These are phyloP conservation scores for Mucor piriformis DNA, from an alignment of 371 early-diverging fungal genomes.

Conservation along the genomic window DNA sequence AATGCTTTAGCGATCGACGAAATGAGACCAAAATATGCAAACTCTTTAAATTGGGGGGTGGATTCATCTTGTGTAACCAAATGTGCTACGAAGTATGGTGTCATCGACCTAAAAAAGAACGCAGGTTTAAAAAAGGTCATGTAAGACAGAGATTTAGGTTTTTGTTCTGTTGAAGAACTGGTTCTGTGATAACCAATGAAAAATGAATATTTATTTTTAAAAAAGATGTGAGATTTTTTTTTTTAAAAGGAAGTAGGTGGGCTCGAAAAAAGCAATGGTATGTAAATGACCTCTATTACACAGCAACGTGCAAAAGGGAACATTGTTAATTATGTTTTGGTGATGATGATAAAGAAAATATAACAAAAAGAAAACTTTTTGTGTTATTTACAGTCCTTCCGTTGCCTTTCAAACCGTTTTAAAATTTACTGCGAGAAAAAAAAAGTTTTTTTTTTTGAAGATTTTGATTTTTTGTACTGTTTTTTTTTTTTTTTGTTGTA, in stretches of 20 bases:
- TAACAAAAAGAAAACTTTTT: constrained; percentile 13
- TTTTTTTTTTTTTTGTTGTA: constrained; percentile 12
- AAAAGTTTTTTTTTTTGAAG: constrained; percentile 17
- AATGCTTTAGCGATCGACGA: too few species aligned
- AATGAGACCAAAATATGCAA: too few species aligned
- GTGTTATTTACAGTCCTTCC: constrained; percentile 42
- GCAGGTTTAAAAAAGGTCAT: too few species aligned
- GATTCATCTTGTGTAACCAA: too few species aligned
- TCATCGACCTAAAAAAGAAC: too few species aligned
- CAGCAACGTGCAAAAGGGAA: constrained; percentile 11
- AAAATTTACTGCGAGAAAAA: constrained; percentile 15
- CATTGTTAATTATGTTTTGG: constrained; percentile 12
- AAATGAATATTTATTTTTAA: neutral
- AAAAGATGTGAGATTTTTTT: too few species aligned
- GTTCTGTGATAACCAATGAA: too few species aligned
- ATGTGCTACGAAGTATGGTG: too few species aligned
- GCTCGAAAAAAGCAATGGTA: constrained; percentile 25
- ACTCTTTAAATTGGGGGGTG: too few species aligned
- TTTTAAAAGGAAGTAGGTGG: neutral
- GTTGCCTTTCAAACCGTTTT: constrained; percentile 17
- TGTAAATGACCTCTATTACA: constrained; percentile 30
- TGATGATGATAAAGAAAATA: constrained; percentile 15
- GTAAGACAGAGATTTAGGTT: neutral
- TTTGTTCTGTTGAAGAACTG: constrained; percentile 1
- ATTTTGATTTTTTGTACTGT: constrained; percentile 3